Conservation (phyloP, 805 yeast species). For the Candida railenensis region DNA sequence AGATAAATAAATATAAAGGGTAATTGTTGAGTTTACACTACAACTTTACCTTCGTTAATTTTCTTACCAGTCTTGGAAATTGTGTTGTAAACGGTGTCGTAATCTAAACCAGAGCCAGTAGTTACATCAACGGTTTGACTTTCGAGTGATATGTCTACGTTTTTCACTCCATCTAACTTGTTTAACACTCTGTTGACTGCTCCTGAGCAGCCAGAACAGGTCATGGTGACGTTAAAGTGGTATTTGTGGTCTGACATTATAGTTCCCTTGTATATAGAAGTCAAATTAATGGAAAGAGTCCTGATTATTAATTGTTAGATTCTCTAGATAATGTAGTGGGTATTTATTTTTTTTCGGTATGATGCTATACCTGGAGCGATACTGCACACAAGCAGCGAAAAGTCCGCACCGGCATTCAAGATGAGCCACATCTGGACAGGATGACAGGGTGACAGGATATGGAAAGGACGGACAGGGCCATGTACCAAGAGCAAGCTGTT, state of each 20-base stretch:
- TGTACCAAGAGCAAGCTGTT: too few relatives aligned
- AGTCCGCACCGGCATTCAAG: background rate
- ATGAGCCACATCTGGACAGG: background rate
- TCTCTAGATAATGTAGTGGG: background rate
- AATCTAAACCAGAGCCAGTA: slow-evolving; percentile 53
- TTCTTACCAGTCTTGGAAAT: slow-evolving; percentile 91
- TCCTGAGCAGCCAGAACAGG: slow-evolving; percentile 84
- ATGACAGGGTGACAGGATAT: background rate
- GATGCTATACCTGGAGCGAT: too few relatives aligned
- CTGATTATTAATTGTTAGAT: background rate
- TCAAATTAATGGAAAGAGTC: background rate
- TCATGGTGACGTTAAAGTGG: slow-evolving; percentile 80
- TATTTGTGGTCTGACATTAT: slow-evolving; percentile 59
- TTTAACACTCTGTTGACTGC: slow-evolving; percentile 79
- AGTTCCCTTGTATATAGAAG: background rate
- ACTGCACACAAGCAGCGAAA: background rate
- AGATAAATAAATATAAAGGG: too few relatives aligned
- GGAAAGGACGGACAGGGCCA: too few relatives aligned
- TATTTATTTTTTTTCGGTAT: too few relatives aligned
- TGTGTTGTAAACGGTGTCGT: slow-evolving; percentile 76
- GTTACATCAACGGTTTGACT: slow-evolving; percentile 79
- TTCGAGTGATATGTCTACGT: slow-evolving; percentile 72
- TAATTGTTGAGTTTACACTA: slow-evolving; percentile 24
- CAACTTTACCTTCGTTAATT: slow-evolving; percentile 61
- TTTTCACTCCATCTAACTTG: slow-evolving; percentile 70